A percentile compares a stretch with the other conserved stretches of the same genome.
Conservation (phyloP, 371 early-diverging fungal species). For the Mortierella sp. region DNA sequence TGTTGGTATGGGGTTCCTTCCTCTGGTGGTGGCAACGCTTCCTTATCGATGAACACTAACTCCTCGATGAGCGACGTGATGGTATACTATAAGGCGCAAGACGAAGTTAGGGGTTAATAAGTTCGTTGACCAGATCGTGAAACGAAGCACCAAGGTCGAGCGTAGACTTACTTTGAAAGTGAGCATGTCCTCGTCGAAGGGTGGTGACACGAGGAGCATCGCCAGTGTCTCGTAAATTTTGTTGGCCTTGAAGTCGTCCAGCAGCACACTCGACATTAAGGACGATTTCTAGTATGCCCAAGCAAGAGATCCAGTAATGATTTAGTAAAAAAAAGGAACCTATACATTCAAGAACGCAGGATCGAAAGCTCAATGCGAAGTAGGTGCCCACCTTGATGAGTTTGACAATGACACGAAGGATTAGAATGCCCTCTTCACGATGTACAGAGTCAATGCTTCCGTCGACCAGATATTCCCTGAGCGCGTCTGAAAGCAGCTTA, state of each 20-base stretch:
- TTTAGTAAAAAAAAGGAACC: neutral
- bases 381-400: slow-evolving; percentile 44
- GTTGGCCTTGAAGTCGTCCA: slow-evolving; percentile 62
- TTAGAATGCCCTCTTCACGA: slow-evolving; percentile 53
- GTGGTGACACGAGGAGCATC: slow-evolving; percentile 58
- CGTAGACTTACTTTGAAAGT: slow-evolving; percentile 58
- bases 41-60: slow-evolving; percentile 65
- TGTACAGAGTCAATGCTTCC: slow-evolving; percentile 57
- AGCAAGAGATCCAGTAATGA: neutral
- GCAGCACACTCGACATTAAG: slow-evolving; percentile 57
- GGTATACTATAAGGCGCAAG: slow-evolving; percentile 52
- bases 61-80: slow-evolving; percentile 62
- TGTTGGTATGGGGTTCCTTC: slow-evolving; percentile 74
- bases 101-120: neutral
- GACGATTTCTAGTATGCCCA: slow-evolving; percentile 41
- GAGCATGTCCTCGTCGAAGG: slow-evolving; percentile 56
- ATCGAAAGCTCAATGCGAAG: neutral
- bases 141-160: neutral
- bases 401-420: slow-evolving; percentile 55
- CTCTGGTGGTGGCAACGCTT: slow-evolving; percentile 61
- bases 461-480: slow-evolving; percentile 53
- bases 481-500: slow-evolving; percentile 47
- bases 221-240: slow-evolving; percentile 60
- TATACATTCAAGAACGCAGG: neutral
- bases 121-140: neutral